Conservation (phyloP, 805 yeast genomes). For the Nakazawaea holstii region DNA sequence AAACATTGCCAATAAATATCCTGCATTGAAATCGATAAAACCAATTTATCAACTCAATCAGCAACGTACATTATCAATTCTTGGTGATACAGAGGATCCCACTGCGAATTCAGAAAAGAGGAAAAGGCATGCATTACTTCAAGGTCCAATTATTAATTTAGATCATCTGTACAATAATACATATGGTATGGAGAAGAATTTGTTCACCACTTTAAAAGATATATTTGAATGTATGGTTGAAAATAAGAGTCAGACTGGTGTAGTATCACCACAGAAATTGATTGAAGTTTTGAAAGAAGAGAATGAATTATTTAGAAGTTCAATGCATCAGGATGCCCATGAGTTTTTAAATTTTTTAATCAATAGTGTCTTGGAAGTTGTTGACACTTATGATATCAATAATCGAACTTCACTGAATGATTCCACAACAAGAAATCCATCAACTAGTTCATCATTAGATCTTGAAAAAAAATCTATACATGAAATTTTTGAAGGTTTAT, state of each 20-base stretch:
- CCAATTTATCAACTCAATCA: constrained; percentile 33
- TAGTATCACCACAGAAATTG: constrained; percentile 75
- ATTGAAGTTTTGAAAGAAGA: constrained; percentile 74
- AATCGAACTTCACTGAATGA: not conserved
- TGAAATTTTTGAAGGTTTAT: constrained; percentile 73
- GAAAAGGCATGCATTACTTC: constrained; percentile 68
- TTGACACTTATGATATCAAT: constrained; percentile 24
- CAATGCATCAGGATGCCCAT: constrained; percentile 98
- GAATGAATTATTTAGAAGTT: constrained; percentile 78
- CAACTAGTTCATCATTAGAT: constrained; percentile 7
- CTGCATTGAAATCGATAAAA: constrained; percentile 27
- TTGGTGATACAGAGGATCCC: constrained; percentile 35
- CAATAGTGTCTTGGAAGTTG: constrained; percentile 59
- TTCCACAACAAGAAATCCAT: not conserved
- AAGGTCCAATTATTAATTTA: constrained; percentile 80
- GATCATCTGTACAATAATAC: constrained; percentile 58
- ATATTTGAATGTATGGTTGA: constrained; percentile 80
- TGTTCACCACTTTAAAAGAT: constrained; percentile 73
- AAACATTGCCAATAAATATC: constrained; percentile 19
- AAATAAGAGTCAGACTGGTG: constrained; percentile 63
- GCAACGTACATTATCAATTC: constrained; percentile 40
- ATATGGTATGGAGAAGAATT: constrained; percentile 42
- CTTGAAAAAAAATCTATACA: constrained; percentile 46
- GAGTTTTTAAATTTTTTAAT: constrained; percentile 86
- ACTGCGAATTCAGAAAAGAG: constrained; percentile 59